Percentiles rank a stretch among this genome's conserved stretches.
These are phyloP conservation scores for Cladosporium sp. DNA, from an alignment of 2,329 filamentous ascomycete species.

Conservation along the genomic window DNA sequence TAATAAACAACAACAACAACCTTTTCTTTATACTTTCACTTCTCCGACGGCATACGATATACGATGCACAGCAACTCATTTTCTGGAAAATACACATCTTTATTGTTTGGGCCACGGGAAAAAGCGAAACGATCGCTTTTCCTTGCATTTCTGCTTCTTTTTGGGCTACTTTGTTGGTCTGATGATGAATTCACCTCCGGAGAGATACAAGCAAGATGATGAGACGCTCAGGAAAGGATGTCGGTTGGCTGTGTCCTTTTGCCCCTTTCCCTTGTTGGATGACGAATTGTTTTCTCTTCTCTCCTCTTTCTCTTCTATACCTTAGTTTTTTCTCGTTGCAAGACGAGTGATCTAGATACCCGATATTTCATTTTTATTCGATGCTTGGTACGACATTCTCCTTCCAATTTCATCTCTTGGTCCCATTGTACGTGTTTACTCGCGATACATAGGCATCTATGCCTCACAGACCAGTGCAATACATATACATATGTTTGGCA, in stretches of 20 bases:
- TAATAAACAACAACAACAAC: neutral
- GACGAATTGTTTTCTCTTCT: neutral
- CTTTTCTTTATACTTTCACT: neutral
- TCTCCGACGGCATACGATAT: neutral
- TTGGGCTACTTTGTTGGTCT: too few species aligned
- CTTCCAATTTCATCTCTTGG: too few species aligned
- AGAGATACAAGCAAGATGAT: neutral
- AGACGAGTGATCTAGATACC: constrained; percentile 9
- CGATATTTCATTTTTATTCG: constrained; percentile 1
- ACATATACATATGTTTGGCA: neutral
- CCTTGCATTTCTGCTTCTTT: too few species aligned
- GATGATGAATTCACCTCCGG: neutral
- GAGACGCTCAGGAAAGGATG: too few species aligned
- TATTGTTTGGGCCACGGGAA: too few species aligned
- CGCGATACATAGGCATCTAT: too few species aligned
- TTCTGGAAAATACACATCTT: too few species aligned
- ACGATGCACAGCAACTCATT: neutral
- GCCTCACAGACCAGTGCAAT: too few species aligned
- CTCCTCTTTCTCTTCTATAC: neutral
- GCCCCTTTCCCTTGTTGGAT: neutral
- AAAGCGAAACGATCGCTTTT: neutral
- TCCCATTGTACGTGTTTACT: too few species aligned
- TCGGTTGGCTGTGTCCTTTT: neutral
- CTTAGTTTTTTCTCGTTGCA: neutral
- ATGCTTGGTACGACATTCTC: too few species aligned